Evolutionary conservation across 495 filamentous ascomycete species (phyloP), one percentile per base, ranked within the genome.

Genomic region (Xylaria telfairii): DNA sequence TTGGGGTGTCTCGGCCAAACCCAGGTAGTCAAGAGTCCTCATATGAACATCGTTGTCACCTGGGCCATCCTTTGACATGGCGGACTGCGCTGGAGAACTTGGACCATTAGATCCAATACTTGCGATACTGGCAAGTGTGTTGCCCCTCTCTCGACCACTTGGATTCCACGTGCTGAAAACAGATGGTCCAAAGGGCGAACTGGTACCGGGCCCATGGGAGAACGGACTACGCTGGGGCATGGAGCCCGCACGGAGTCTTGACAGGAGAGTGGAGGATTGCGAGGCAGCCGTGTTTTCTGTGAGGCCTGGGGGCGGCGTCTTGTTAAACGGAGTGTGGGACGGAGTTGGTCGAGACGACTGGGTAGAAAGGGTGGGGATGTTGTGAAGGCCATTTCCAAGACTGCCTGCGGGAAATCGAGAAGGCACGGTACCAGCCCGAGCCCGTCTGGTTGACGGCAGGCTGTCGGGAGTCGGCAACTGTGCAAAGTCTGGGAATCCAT

Each of bases 341-440:
- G 96, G 94, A 17, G 94, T 96, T 34, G 93, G 92, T 70, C 94
- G 91, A 28, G 93, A 93, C 21, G 92, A 92, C 75, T 95, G 94
- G 37, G 94, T 87, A 65, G 93, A 86, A 30, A 93, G 83, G 0
- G 90, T 82, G 67, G 92, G 88, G 57, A 91, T 84, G 72, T 86
- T 80, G 59, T 88, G 87, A 51, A 90, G 78, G 65, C 89, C 87
- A 77, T 81, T 85, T 65, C 84, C 84, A 51, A 85, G 89, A 34
- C 88, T 83, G 64, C 86, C 90, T 62, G 89, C 91, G 24, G 94
- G 92, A 79, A 99, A 97, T 68, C 94, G 90, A 44, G 96, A 99
- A 37, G 96, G 96, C 26, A 99, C 91, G n/a, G 96, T 99, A 72
- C 96, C 96, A 66, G 96, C 96, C 81, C 96, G 90, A 64, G 94